Percentiles rank a stretch among this genome's conserved stretches.
Conservation (phyloP, 2,329 filamentous ascomycete genomes). For the Colletotrichum salicis region DNA sequence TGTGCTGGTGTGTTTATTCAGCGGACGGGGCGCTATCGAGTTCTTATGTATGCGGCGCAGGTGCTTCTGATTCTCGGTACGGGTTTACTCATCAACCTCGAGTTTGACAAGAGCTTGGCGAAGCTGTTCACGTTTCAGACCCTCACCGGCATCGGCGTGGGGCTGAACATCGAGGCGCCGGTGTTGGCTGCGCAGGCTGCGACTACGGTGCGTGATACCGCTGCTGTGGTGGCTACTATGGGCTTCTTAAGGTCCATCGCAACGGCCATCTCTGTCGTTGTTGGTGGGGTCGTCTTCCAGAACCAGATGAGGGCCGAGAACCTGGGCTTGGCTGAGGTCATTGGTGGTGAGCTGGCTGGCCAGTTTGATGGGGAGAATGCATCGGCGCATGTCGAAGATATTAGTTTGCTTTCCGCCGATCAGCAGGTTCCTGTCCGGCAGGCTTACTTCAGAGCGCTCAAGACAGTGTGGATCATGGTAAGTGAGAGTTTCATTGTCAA, state of each 20-base stretch:
- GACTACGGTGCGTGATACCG: constrained; percentile 71
- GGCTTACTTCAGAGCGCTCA: constrained; percentile 41
- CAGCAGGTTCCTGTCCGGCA: constrained; percentile 39
- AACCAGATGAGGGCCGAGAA: constrained; percentile 74
- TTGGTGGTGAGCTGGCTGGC: constrained; percentile 61
- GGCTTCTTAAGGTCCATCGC: constrained; percentile 75
- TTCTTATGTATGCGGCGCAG: constrained; percentile 68
- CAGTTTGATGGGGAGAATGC: constrained; percentile 67
- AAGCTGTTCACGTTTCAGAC: constrained; percentile 72
- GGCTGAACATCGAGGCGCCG: constrained; percentile 75
- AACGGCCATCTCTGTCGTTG: constrained; percentile 74
- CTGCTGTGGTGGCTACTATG: constrained; percentile 74
- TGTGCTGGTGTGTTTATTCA: constrained; percentile 54
- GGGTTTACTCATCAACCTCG: constrained; percentile 72
- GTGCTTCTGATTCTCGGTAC: constrained; percentile 71
- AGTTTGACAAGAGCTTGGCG: constrained; percentile 63
- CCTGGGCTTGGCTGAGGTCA: constrained; percentile 54
- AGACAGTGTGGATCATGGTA: constrained; percentile 45
- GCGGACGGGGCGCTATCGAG: constrained; percentile 73
- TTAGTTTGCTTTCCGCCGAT: not conserved
- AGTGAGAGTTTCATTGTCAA: not conserved
- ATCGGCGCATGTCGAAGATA: not conserved
- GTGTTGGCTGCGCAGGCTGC: constrained; percentile 75
- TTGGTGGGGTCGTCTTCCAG: constrained; percentile 82
- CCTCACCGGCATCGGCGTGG: constrained; percentile 71